Evolutionary conservation across 2,329 filamentous ascomycete genomes (phyloP).

Genomic region (Fusarium sulawesiense): DNA sequence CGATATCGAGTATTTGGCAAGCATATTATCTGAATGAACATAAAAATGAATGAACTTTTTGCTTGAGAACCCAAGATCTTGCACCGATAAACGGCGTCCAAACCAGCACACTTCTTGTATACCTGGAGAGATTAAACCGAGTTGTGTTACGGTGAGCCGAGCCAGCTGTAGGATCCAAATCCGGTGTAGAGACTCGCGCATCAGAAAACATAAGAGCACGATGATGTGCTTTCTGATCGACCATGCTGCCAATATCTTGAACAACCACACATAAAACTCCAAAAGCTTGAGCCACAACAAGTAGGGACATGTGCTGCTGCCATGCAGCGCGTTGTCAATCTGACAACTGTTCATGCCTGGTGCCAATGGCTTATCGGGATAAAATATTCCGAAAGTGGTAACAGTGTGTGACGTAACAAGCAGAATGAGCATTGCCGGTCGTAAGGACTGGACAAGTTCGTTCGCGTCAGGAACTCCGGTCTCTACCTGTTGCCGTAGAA

Average conservation of each 20-base stretch:
- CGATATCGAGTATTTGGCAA: conserved; percentile 52
- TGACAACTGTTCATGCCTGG: background rate
- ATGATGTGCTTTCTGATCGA: conserved; percentile 11
- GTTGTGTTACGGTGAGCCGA: conserved; percentile 12
- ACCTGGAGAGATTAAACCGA: background rate
- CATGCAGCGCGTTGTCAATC: background rate
- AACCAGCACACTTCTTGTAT: conserved; percentile 12
- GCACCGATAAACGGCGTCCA: conserved; percentile 24
- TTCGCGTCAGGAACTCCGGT: background rate
- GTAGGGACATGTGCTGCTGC: background rate
- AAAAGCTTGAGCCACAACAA: conserved; percentile 2
- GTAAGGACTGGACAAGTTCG: background rate
- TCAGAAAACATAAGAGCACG: conserved; percentile 9
- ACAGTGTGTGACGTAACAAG: background rate
- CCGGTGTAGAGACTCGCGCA: conserved; percentile 7
- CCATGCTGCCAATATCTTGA: background rate
- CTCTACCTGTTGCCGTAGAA: conserved; percentile 47
- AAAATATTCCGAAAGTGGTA: conserved; percentile 5
- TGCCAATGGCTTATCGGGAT: conserved; percentile 31
- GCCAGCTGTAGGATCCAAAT: conserved; percentile 24
- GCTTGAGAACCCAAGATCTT: conserved; percentile 39
- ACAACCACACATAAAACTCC: conserved; percentile 3
- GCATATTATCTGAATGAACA: conserved; percentile 46
- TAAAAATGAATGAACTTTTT: conserved; percentile 45
- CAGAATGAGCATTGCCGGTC: background rate